phyloP scores from a whole-genome alignment of 2,329 filamentous ascomycete species.

The Drechslerella stenobrocha region DNA sequence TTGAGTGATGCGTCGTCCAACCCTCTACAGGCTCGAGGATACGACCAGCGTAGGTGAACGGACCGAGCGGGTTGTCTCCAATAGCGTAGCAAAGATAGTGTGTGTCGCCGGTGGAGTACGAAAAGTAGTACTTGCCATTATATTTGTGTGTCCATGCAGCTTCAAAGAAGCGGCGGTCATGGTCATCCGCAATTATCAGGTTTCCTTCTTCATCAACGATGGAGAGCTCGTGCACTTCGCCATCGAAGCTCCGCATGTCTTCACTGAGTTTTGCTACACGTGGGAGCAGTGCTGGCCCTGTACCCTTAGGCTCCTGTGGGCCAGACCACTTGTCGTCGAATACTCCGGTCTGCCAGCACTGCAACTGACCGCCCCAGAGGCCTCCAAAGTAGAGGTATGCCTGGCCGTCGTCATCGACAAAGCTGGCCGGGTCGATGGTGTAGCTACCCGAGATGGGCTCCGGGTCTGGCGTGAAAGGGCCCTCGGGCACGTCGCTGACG shows the following conservation, averaged over 20 bases:
- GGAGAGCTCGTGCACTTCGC: conserved; percentile 63
- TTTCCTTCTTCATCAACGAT: conserved; percentile 68
- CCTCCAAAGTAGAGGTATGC: conserved; percentile 77
- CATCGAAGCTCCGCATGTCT: conserved; percentile 68
- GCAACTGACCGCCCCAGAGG: conserved; percentile 78
- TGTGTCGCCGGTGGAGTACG: conserved; percentile 76
- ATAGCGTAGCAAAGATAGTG: conserved; percentile 73
- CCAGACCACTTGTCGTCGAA: conserved; percentile 64
- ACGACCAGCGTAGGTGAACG: conserved; percentile 71
- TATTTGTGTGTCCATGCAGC: conserved; percentile 79
- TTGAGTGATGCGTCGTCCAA: conserved; percentile 81
- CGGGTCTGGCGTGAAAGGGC: conserved; percentile 70
- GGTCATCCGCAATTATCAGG: conserved; percentile 68
- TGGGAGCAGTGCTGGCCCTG: conserved; percentile 65
- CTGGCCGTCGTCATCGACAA: conserved; percentile 69
- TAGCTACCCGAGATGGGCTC: conserved; percentile 70
- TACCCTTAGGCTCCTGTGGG: conserved; percentile 64
- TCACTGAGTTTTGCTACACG: conserved; percentile 67
- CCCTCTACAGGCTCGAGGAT: conserved; percentile 76
- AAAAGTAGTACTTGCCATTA: conserved; percentile 71
- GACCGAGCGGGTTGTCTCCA: conserved; percentile 67
- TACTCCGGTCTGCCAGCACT: conserved; percentile 68
- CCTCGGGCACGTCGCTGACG: conserved; percentile 65
- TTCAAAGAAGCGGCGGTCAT: conserved; percentile 77
- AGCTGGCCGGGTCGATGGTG: conserved; percentile 75